These are phyloP conservation scores for Ophidiomyces ophidiicola DNA, from an alignment of 2,329 filamentous ascomycete species.

Conservation along the genomic window DNA sequence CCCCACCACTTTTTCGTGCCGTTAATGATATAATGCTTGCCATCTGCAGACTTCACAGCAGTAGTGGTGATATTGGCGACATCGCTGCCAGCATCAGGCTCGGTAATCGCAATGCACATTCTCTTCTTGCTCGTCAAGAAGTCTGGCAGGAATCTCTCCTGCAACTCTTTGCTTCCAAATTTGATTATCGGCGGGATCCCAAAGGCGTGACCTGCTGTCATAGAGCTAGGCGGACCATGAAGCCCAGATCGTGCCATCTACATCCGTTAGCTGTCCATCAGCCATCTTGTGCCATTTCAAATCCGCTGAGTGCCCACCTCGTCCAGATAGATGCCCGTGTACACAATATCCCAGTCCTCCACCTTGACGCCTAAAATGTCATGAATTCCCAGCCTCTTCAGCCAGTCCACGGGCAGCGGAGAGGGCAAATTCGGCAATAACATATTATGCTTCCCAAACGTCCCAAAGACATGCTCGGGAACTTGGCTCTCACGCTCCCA, in stretches of 20 bases:
- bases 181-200: slow-evolving; percentile 60
- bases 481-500: slow-evolving; percentile 57
- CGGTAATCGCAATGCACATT: slow-evolving; percentile 65
- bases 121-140: slow-evolving; percentile 54
- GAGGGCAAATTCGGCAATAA: slow-evolving; percentile 57
- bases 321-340: slow-evolving; percentile 57
- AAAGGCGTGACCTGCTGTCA: slow-evolving; percentile 61
- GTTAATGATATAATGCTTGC: slow-evolving; percentile 58
- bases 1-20: slow-evolving; percentile 62
- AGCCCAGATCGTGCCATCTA: slow-evolving; percentile 54
- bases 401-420: slow-evolving; percentile 55
- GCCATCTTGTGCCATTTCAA: neutral
- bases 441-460: slow-evolving; percentile 55
- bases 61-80: slow-evolving; percentile 62
- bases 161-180: slow-evolving; percentile 50
- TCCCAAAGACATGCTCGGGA: slow-evolving; percentile 50
- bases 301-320: no score
- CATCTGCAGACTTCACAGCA: slow-evolving; percentile 49
- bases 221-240: slow-evolving; percentile 48
- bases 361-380: slow-evolving; percentile 56
- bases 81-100: slow-evolving; percentile 61
- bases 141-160: slow-evolving; percentile 56
- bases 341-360: slow-evolving; percentile 62
- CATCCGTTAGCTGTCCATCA: slow-evolving; percentile 1
- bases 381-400: slow-evolving; percentile 53